Evolutionary conservation across 306 rosid species (phyloP).

Genomic region (Pterocarpus santalinus): DNA sequence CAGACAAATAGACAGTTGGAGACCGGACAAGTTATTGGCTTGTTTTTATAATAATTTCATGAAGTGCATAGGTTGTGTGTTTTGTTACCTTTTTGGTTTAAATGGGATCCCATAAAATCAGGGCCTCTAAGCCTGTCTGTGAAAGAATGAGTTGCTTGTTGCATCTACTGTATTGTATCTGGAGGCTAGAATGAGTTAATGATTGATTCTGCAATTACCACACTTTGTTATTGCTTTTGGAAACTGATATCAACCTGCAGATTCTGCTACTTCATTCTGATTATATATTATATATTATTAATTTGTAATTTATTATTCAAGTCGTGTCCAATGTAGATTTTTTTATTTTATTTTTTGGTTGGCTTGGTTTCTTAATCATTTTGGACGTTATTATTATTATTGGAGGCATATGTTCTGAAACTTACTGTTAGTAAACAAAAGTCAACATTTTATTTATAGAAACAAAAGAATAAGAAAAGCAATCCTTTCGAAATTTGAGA

Average conservation of each 20-base stretch:
- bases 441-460: neutral
- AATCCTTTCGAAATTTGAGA: constrained; percentile 10
- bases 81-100: neutral
- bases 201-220: constrained; percentile 15
- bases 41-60: neutral
- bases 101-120: neutral
- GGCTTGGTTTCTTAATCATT: constrained; percentile 15
- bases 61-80: neutral
- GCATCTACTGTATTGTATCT: neutral
- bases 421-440: neutral
- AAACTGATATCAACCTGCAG: constrained; percentile 22
- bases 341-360: neutral
- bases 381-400: neutral
- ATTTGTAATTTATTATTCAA: neutral
- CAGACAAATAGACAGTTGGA: neutral
- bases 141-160: neutral
- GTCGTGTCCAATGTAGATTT: neutral
- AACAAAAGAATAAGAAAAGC: neutral
- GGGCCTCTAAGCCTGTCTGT: neutral
- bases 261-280: constrained; percentile 10
- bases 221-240: constrained; percentile 37
- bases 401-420: neutral
- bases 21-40: neutral
- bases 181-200: neutral
- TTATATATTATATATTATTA: neutral